Conservation (phyloP, 768 basidiomycete genomes). For the Phlebiopsis gigantea region DNA sequence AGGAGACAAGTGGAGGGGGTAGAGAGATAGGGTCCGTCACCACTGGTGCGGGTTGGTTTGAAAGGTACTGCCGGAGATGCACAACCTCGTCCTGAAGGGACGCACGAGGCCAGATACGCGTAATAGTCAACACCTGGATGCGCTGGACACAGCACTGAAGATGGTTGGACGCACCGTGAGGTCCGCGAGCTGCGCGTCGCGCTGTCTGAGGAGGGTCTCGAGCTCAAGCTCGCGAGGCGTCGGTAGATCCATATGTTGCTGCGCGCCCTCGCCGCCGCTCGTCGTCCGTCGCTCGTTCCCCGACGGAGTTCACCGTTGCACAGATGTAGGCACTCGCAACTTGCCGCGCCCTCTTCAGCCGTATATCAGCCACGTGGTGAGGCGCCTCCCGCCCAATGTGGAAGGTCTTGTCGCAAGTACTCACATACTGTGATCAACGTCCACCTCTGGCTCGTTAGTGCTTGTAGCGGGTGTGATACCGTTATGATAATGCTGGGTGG, state of each 20-base stretch:
- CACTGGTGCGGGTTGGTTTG: constrained; percentile 53
- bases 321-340: constrained; percentile 10
- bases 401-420: neutral
- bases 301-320: constrained; percentile 13
- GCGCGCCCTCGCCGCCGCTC: neutral
- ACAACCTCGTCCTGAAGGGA: constrained; percentile 63
- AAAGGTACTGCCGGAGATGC: constrained; percentile 59
- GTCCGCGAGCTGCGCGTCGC: constrained; percentile 66
- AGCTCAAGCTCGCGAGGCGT: constrained; percentile 75
- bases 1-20: constrained; percentile 63
- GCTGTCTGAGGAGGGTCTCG: constrained; percentile 69
- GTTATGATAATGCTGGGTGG: too few relatives aligned
- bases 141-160: constrained; percentile 9
- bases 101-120: constrained; percentile 17
- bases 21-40: constrained; percentile 61
- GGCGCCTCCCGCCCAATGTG: neutral
- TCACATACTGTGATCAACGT: too few relatives aligned
- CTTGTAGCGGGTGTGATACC: too few relatives aligned
- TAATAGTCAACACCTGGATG: constrained; percentile 14
- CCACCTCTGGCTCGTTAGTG: too few relatives aligned
- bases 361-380: constrained; percentile 11
- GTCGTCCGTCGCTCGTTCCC: constrained; percentile 10
- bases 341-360: constrained; percentile 5
- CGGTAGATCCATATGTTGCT: constrained; percentile 57
- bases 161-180: constrained; percentile 53